These are phyloP conservation scores for Viola pubescens DNA, from an alignment of 441 rosid species.

Conservation along the genomic window DNA sequence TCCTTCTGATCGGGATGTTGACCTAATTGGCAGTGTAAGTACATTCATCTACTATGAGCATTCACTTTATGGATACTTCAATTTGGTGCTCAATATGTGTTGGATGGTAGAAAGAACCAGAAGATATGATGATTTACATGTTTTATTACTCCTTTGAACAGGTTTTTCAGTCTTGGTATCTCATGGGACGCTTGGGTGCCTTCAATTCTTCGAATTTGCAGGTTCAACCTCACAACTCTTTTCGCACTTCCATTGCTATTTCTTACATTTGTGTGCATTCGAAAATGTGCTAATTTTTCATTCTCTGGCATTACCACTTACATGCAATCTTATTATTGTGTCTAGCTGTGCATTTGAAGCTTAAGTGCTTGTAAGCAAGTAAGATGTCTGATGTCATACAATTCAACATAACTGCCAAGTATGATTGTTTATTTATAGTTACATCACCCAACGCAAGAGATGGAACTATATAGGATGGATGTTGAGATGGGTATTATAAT, in stretches of 20 bases:
- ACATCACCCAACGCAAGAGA: too few species aligned
- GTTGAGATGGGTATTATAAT: too few species aligned
- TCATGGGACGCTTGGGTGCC: slow-evolving; percentile 91
- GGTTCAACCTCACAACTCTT: slow-evolving; percentile 34
- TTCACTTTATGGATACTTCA: not conserved
- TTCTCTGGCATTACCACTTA: too few species aligned
- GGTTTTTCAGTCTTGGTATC: slow-evolving; percentile 91
- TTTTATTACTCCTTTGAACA: slow-evolving; percentile 18
- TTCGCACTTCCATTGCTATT: not conserved
- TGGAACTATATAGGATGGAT: too few species aligned
- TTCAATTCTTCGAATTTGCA: slow-evolving; percentile 89
- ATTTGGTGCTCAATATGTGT: not conserved
- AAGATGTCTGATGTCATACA: too few species aligned
- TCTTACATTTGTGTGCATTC: too few species aligned
- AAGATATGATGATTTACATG: not conserved
- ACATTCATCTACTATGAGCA: not conserved
- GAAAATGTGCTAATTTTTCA: too few species aligned
- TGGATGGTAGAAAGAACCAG: not conserved
- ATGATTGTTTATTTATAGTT: too few species aligned
- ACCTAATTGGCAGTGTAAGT: slow-evolving; percentile 75
- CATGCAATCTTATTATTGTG: too few species aligned
- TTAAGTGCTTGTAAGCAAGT: too few species aligned
- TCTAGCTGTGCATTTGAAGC: too few species aligned
- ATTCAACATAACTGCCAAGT: too few species aligned
- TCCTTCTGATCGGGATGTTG: slow-evolving; percentile 77